Evolutionary conservation across 768 basidiomycete species (phyloP), one percentile per base, ranked within the genome.

Genomic region (Kwoniella europaea): DNA sequence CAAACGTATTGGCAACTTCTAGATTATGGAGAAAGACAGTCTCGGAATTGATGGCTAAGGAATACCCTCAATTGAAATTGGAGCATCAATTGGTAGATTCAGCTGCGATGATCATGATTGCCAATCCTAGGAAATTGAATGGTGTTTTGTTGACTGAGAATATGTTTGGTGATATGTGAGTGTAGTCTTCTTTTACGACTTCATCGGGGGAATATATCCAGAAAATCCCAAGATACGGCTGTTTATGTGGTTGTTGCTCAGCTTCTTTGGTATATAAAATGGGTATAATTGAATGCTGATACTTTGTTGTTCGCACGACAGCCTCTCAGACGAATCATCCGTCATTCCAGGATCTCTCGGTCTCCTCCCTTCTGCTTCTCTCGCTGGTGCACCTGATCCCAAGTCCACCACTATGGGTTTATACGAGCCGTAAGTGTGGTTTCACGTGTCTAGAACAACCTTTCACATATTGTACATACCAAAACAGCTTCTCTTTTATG

Each of bases 281-380:
- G 35, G 35, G 35, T 35, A 35, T 7, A 7, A 1, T 7, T 7
- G 6, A 35, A 35, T 58, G 42, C 60, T 61, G 41, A 61, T 22
- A 61, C 18, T 16, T 42, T 15, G 0, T 16, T 42, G 59, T 44
- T 58, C n/a, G 46, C 13, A 3, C 12, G 59, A 54, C 79, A 98
- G 94, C 78, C 88, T 99, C 50, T 98, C 96, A 9, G 97, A 98
- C 83, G 94, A 99, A 84, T 88, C 90, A 13, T 98, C 95, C 75
- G 93, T 98, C 75, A 98, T 99, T 77, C 96, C 96, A 18, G 97
- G 97, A 18, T 98, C 97, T 35, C 90, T 99, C 10, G 97, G 97
- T 62, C 88, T 99, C 22, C 87, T 98, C 15, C 96, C 97, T 15
- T 98, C 97, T 13, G 97, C 97, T 41, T 98, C 95, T 15, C 89